Base-by-base conservation (phyloP, 805 yeast species). In the Metschnikowia matae region DNA sequence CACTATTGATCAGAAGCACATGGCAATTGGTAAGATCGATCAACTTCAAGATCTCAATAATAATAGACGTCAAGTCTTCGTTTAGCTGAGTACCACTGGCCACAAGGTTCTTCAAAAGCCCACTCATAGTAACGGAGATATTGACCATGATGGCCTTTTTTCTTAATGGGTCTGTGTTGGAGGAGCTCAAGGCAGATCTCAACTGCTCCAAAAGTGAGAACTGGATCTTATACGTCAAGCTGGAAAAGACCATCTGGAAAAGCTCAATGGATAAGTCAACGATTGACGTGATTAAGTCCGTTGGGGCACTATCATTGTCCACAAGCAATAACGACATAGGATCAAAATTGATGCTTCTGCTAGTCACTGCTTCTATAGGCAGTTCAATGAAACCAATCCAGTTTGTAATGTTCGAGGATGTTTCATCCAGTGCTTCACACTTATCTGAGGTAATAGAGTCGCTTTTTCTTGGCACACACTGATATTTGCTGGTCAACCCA, bases 151-250 rank as follows among this genome's bases (percentile, higher is more conserved):
- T 73, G 0, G 91, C 87, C 44, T 62, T 62, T 15, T 53, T 51
- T 34, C 78, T 57, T 23, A 70, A 52, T 0, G 72, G 68, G 48
- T 70, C 73, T 13, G 61, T 49, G 0, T 61, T 46, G 55, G 68
- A 59, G 31, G 75, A 67, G 29, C 80, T 72, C 44, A 79, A 51
- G 1, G 75, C 65, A 3, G 84, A 72, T 55, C 90, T 78, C 54
- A 94, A 67, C 48, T 84, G 87, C 60, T 92, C 97, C 18, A 94
- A 66, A n/a, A 94, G 74, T 0, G 97, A 89, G 51, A 85, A 84
- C 61, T 92, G 97, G 48, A 94, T 86, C 54, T 89, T 87, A 4
- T 81, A 68, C 6, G 91, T 81, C 56, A 92, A 77, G 51, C 75
- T 72, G 0, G 95, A 88, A 55, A 92, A 85, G 0, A 86, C 74